Conservation (phyloP, 2,329 filamentous ascomycete species). For the Exophiala viscosa region DNA sequence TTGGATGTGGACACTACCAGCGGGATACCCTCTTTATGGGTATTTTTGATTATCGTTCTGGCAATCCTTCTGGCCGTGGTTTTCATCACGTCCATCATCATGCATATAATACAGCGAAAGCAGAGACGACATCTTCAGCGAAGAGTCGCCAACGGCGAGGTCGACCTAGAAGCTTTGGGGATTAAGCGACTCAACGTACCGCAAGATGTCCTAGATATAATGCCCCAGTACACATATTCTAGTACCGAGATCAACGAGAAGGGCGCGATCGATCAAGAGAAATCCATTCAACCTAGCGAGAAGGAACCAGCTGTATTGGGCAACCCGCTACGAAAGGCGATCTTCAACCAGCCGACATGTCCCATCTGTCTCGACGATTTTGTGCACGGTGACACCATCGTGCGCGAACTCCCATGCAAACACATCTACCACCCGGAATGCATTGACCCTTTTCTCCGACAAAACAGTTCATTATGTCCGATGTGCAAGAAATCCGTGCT, state of each 20-base stretch:
- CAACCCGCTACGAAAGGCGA: conserved; percentile 26
- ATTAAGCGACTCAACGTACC: conserved; percentile 81
- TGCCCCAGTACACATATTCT: conserved; percentile 75
- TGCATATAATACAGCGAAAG: conserved; percentile 73
- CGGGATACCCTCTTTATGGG: conserved; percentile 72
- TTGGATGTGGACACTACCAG: conserved; percentile 43
- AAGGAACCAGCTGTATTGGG: conserved; percentile 8
- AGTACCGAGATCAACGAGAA: conserved; percentile 8
- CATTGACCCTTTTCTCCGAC: conserved; percentile 76
- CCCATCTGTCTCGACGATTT: conserved; percentile 89
- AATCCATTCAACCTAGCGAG: background rate
- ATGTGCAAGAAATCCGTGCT: conserved; percentile 83
- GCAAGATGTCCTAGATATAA: conserved; percentile 62
- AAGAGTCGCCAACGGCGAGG: conserved; percentile 71
- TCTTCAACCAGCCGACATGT: conserved; percentile 72
- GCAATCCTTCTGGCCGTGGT: conserved; percentile 69
- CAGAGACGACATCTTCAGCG: conserved; percentile 65
- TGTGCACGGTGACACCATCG: conserved; percentile 63
- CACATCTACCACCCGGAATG: conserved; percentile 94
- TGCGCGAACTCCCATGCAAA: conserved; percentile 81
- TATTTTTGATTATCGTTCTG: conserved; percentile 67
- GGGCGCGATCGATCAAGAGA: background rate
- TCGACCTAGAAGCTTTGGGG: conserved; percentile 80
- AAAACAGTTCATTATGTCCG: conserved; percentile 81
- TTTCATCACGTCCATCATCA: conserved; percentile 61